phyloP scores from a whole-genome alignment of 1,139 yeast genomes.

The Candida dubliniensis region DNA sequence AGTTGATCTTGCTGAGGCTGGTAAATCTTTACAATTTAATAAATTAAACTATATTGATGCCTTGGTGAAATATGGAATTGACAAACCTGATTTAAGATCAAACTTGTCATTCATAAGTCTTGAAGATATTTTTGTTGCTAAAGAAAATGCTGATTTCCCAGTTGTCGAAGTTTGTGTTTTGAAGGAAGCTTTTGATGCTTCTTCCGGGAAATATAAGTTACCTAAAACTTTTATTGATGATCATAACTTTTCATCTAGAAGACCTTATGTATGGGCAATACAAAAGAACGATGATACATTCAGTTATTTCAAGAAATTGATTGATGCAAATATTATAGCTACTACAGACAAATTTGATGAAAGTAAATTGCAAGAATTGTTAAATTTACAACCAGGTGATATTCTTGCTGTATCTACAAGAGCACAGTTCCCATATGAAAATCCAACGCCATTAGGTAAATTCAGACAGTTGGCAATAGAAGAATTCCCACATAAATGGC shows the following conservation, averaged over 20 bases:
- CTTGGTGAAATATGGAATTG: constrained; percentile 77
- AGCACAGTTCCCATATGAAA: constrained; percentile 69
- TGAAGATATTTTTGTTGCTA: constrained; percentile 37
- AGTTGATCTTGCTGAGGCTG: constrained; percentile 20
- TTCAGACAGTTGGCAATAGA: constrained; percentile 73
- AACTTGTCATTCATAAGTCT: constrained; percentile 52
- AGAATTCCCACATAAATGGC: constrained; percentile 52
- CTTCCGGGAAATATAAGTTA: constrained; percentile 20
- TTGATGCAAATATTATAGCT: constrained; percentile 30
- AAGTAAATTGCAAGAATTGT: constrained; percentile 23
- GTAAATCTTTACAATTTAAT: constrained; percentile 28
- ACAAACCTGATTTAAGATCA: constrained; percentile 88
- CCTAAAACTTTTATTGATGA: constrained; percentile 39
- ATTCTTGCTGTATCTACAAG: constrained; percentile 74
- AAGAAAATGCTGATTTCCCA: constrained; percentile 47
- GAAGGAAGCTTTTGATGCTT: constrained; percentile 43
- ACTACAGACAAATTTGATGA: constrained; percentile 18
- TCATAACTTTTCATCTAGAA: constrained; percentile 54
- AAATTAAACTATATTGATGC: constrained; percentile 68
- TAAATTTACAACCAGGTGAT: constrained; percentile 65
- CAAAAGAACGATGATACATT: constrained; percentile 34
- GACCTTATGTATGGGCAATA: constrained; percentile 58
- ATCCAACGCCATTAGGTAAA: constrained; percentile 92
- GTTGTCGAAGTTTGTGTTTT: constrained; percentile 74
- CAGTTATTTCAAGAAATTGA: constrained; percentile 44